These are phyloP conservation scores for Adansonia gregorii DNA, from an alignment of 441 rosid genomes.

Conservation along the genomic window DNA sequence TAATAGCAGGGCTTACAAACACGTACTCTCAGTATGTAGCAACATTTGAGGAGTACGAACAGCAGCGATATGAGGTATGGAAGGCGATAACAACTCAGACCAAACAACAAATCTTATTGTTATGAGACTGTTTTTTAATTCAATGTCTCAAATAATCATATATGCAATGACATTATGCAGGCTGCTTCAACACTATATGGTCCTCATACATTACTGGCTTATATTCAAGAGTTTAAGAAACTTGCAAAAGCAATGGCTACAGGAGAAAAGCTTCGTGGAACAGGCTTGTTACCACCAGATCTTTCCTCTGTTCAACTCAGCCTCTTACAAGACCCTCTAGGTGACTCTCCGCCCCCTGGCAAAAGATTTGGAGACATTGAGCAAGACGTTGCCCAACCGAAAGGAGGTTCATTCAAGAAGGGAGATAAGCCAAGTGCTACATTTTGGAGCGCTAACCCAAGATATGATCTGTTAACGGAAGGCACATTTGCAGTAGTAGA, in stretches of 20 bases:
- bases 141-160: neutral
- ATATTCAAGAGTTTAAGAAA: constrained; percentile 55
- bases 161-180: constrained; percentile 34
- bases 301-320: constrained; percentile 50
- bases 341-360: constrained; percentile 49
- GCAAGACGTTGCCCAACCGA: constrained; percentile 41
- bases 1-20: constrained; percentile 64
- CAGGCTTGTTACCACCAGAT: constrained; percentile 49
- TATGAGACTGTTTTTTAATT: neutral
- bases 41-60: constrained; percentile 58
- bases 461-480: constrained; percentile 59
- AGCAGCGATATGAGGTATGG: constrained; percentile 56
- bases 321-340: constrained; percentile 38
- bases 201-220: constrained; percentile 61
- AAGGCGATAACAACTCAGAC: neutral
- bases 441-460: constrained; percentile 64
- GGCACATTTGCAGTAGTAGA: constrained; percentile 63
- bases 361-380: constrained; percentile 52
- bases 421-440: constrained; percentile 49
- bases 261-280: constrained; percentile 28
- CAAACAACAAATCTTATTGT: constrained; percentile 8
- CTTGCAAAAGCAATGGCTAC: constrained; percentile 55
- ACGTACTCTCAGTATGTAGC: constrained; percentile 59
- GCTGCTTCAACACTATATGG: constrained; percentile 72
- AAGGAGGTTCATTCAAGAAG: constrained; percentile 39